Evolutionary conservation across 768 basidiomycete species (phyloP).

Genomic region (Asterophora lycoperdoides): DNA sequence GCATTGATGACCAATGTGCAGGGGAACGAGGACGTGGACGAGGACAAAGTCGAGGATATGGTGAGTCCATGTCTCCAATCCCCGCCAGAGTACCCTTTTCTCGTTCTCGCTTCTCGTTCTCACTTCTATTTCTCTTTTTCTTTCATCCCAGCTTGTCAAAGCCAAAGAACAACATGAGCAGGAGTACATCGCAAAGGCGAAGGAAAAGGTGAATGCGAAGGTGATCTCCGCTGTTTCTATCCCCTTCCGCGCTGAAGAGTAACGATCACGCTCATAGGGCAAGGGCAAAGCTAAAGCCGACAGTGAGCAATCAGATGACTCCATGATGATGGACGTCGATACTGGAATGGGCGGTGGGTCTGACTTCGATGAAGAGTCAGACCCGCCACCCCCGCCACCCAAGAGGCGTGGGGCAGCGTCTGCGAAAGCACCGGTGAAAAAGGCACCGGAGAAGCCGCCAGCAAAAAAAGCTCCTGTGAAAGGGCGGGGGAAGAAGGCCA

Average conservation of each 20-base stretch:
- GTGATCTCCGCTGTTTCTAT: slow-evolving; percentile 20
- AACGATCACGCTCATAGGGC: slow-evolving; percentile 16
- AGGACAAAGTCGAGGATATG: slow-evolving; percentile 70
- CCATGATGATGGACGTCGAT: slow-evolving; percentile 77
- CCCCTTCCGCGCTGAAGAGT: background rate
- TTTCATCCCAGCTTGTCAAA: slow-evolving; percentile 50
- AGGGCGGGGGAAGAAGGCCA: slow-evolving; percentile 52
- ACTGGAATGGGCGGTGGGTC: slow-evolving; percentile 38
- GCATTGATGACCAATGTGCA: slow-evolving; percentile 64
- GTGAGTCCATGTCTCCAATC: slow-evolving; percentile 32
- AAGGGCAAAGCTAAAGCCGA: slow-evolving; percentile 48
- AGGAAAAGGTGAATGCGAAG: slow-evolving; percentile 41
- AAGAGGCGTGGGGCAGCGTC: slow-evolving; percentile 38
- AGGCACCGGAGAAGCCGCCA: slow-evolving; percentile 33
- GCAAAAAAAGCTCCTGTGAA: slow-evolving; percentile 44
- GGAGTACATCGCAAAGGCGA: slow-evolving; percentile 48
- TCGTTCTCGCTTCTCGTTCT: slow-evolving; percentile 2
- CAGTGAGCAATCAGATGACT: slow-evolving; percentile 61
- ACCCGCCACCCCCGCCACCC: slow-evolving; percentile 40
- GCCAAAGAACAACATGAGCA: slow-evolving; percentile 70
- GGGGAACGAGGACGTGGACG: slow-evolving; percentile 61
- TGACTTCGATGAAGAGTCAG: slow-evolving; percentile 51
- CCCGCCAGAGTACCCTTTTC: background rate
- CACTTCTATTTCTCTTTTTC: too few relatives aligned
- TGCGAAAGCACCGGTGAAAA: slow-evolving; percentile 24